phyloP scores from a whole-genome alignment of 2,329 filamentous ascomycete species.

The Orbilia ellipsospora region DNA sequence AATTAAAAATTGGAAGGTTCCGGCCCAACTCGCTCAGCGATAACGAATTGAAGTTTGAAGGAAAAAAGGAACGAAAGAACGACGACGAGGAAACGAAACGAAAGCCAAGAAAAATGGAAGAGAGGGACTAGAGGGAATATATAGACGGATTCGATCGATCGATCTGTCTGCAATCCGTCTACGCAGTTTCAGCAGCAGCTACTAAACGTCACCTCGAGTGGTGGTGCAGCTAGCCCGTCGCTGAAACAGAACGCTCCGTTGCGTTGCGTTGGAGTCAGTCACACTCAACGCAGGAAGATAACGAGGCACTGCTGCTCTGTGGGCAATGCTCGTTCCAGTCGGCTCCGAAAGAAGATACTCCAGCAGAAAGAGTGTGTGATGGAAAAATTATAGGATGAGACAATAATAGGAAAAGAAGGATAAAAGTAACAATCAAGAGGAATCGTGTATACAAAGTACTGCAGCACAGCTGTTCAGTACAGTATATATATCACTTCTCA shows the following conservation, averaged over 20 bases:
- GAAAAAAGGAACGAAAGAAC: conserved; percentile 13
- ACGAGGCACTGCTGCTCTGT: not conserved
- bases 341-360: too few species aligned
- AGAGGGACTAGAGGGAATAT: conserved; percentile 3
- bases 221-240: not conserved
- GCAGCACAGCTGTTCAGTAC: conserved; percentile 3
- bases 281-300: not conserved
- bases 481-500: too few species aligned
- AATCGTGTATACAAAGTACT: not conserved
- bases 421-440: too few species aligned
- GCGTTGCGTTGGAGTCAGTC: conserved; percentile 5
- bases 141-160: conserved; percentile 3
- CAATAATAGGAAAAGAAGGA: not conserved
- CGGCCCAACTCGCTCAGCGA: conserved; percentile 24
- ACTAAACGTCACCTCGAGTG: not conserved
- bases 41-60: not conserved
- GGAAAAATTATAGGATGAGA: not conserved
- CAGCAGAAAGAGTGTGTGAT: too few species aligned
- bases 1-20: conserved; percentile 18
- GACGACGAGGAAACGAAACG: not conserved
- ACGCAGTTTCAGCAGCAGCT: not conserved
- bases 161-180: not conserved
- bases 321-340: conserved; percentile 4
- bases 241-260: conserved; percentile 28
- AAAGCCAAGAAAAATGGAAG: conserved; percentile 1